These are phyloP conservation scores for Citrullus mucosospermus DNA, from an alignment of 306 rosid species.

Conservation along the genomic window DNA sequence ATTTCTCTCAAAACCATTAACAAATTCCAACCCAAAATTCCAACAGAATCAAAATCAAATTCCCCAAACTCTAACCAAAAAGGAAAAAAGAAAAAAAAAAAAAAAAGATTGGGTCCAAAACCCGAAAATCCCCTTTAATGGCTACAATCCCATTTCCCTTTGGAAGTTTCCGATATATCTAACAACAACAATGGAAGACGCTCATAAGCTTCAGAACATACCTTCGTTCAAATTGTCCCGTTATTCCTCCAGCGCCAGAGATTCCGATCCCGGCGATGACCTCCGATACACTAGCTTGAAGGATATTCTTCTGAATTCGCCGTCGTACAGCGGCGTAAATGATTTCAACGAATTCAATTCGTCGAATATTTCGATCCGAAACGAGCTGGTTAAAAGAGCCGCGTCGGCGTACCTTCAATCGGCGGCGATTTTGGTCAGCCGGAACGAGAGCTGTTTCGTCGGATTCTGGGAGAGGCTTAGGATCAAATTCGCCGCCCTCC, in stretches of 20 bases:
- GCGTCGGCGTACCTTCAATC: conserved; percentile 61
- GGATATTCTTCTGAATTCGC: conserved; percentile 36
- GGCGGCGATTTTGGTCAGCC: conserved; percentile 22
- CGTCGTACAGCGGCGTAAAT: conserved; percentile 7
- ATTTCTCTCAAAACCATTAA: neutral
- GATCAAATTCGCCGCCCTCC: conserved; percentile 11
- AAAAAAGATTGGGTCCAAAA: neutral
- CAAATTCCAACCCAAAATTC: neutral
- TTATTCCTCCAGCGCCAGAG: conserved; percentile 11
- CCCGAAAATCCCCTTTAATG: conserved; percentile 1
- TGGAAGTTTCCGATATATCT: neutral
- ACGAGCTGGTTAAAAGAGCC: conserved; percentile 47
- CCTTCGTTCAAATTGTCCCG: conserved; percentile 16
- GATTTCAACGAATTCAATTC: conserved; percentile 35
- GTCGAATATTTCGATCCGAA: conserved; percentile 32
- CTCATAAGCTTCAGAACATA: conserved; percentile 1
- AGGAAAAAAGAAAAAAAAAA: too few relatives aligned
- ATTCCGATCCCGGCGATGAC: conserved; percentile 16
- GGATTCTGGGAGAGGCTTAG: conserved; percentile 34
- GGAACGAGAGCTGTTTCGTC: conserved; percentile 20
- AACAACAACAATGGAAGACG: neutral
- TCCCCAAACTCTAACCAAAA: neutral
- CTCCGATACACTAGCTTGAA: conserved; percentile 52
- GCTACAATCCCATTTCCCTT: neutral
- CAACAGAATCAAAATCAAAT: neutral